Percentiles rank a stretch among this genome's conserved stretches.
Evolutionary conservation across 768 basidiomycete species (phyloP).

Genomic region (Paxillus involutus): DNA sequence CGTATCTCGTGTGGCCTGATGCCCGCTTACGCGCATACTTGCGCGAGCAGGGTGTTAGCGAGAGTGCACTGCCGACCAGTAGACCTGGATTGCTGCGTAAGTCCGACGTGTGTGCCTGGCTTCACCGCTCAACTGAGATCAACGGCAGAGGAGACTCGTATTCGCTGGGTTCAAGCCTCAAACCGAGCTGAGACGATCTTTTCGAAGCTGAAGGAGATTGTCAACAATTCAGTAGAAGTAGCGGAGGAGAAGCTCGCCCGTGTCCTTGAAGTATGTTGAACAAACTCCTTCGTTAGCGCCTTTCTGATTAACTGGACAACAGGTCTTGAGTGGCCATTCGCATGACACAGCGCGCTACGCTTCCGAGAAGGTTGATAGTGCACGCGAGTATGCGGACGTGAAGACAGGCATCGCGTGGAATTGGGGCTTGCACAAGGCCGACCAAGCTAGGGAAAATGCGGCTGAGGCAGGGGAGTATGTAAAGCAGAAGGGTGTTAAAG

Average conservation of each 20-base stretch:
- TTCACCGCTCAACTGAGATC: background rate
- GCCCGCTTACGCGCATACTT: conserved; percentile 89
- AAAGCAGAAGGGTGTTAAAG: conserved; percentile 20
- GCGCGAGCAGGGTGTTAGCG: conserved; percentile 70
- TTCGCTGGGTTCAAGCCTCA: conserved; percentile 73
- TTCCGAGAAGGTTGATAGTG: conserved; percentile 32
- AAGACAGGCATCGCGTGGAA: conserved; percentile 12
- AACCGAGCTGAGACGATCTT: conserved; percentile 58
- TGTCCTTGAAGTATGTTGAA: conserved; percentile 35
- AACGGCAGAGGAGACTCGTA: conserved; percentile 67
- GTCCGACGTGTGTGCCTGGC: conserved; percentile 18
- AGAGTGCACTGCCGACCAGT: conserved; percentile 59
- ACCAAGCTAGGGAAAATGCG: conserved; percentile 24
- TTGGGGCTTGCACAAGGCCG: conserved; percentile 26
- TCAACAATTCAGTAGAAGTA: conserved; percentile 66
- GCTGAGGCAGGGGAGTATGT: conserved; percentile 22
- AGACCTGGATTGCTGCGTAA: conserved; percentile 81
- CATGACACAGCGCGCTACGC: conserved; percentile 21
- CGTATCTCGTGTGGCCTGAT: conserved; percentile 90
- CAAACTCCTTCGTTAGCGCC: too few species aligned
- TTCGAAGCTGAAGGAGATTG: conserved; percentile 59
- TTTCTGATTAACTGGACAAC: background rate
- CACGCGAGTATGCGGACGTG: conserved; percentile 17
- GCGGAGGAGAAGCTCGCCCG: conserved; percentile 74
- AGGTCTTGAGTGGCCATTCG: conserved; percentile 42